Base-by-base conservation (phyloP, 2,329 filamentous ascomycete species). In the Apiospora phragmitis region DNA sequence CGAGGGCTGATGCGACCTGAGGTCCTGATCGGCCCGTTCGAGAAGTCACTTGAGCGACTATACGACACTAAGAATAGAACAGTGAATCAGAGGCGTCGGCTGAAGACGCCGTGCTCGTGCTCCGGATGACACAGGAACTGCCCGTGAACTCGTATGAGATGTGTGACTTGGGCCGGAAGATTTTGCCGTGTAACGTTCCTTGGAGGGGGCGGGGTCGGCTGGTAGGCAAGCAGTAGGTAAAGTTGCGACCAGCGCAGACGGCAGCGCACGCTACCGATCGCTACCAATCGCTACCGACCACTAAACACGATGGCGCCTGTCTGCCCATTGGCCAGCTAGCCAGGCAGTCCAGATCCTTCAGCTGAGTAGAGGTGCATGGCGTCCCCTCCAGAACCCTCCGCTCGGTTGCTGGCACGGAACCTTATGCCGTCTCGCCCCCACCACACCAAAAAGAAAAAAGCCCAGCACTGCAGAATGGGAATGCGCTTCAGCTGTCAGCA, bases 1-100 rank as follows among this genome's bases (percentile, higher is more conserved):
- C 51, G 8, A 35, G n/a, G 51, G 51, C 21, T 21, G 51, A 59
- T 59, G 51, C 16, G 51, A 59, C 51, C 26, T 59, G 29, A 35
- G 14, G 51, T 35, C 51, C 16, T 59, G 51, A 11, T 59, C 51
- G 51, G 51, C 16, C 51, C 51, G 51, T 35, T 59, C 29, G 29
- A 35, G 29, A 59, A 35, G 51, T 59, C 51, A 32, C 29, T 35
- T 35, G 16, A n/a, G 29, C 16, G 55, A 14, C 55, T 12, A 38
- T 38, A 62, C 55, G 55, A 62, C 18, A n/a, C 55, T 62, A 62
- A 62, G 55, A 62, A 62, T 62, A 62, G 55, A 35, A 62, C 4
- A 38, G 21, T 62, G 55, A 38, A 62, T 62, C 55, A 62, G 55
- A 62, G 32, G 55, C 32, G 55, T 32, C 18, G 29, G 29, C 51